These are phyloP conservation scores for Metschnikowia hibisci DNA, from an alignment of 805 yeast genomes.

Conservation along the genomic window DNA sequence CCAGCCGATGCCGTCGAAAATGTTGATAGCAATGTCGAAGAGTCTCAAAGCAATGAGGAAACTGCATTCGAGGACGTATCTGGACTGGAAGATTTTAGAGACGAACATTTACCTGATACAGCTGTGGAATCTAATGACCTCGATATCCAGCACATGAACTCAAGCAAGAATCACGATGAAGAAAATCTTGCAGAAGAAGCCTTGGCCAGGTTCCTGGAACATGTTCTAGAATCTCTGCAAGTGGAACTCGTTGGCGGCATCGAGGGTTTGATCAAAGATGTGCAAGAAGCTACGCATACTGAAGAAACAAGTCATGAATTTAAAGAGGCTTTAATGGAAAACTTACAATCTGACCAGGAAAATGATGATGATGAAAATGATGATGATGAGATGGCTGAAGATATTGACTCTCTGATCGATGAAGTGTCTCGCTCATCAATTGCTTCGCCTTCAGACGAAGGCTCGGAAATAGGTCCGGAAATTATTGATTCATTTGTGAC, in stretches of 20 bases:
- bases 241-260: background rate
- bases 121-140: no score
- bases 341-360: no score
- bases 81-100: no score
- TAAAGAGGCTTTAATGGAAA: no score
- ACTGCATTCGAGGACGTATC: no score
- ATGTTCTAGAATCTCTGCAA: background rate
- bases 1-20: background rate
- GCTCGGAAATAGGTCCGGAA: background rate
- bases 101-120: no score
- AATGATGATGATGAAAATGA: background rate
- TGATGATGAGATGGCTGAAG: background rate
- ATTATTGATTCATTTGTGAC: background rate
- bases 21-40: no score
- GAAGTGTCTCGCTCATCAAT: no score
- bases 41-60: no score
- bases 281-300: background rate
- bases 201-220: constrained; percentile 1
- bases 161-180: background rate
- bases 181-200: background rate
- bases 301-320: background rate
- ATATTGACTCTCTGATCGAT: background rate
- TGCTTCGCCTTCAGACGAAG: background rate
- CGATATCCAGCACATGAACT: no score
- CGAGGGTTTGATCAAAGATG: background rate